These are phyloP conservation scores for Yamadazyma diospyri DNA, from an alignment of 1,139 yeast species.

Conservation along the genomic window DNA sequence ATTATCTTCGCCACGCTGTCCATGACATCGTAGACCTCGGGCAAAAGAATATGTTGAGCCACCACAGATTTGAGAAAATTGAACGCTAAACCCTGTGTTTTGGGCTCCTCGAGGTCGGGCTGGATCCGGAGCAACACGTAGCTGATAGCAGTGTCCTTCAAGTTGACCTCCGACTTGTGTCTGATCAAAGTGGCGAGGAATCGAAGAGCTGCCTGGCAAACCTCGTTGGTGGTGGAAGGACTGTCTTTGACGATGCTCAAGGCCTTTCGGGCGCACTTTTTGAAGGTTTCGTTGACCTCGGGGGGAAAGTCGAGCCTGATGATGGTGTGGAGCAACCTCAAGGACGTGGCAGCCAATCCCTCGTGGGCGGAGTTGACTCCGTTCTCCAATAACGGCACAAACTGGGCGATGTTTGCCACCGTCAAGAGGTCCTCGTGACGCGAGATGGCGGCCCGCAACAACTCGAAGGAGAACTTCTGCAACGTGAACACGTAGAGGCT, in stretches of 20 bases:
- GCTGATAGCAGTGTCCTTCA: slow-evolving; percentile 72
- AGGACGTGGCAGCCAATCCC: slow-evolving; percentile 64
- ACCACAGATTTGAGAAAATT: slow-evolving; percentile 76
- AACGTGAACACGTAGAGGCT: slow-evolving; percentile 53
- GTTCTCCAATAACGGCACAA: slow-evolving; percentile 66
- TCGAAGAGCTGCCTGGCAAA: slow-evolving; percentile 80
- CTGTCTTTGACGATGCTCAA: slow-evolving; percentile 68
- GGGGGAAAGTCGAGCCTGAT: slow-evolving; percentile 63
- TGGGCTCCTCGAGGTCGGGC: slow-evolving; percentile 91
- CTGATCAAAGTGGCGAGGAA: slow-evolving; percentile 72
- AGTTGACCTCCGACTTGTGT: slow-evolving; percentile 58
- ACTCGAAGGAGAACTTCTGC: slow-evolving; percentile 76
- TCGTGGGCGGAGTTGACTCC: slow-evolving; percentile 68
- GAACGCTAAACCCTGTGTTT: slow-evolving; percentile 84
- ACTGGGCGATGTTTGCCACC: slow-evolving; percentile 62
- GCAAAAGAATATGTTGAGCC: slow-evolving; percentile 68
- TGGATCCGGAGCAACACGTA: slow-evolving; percentile 71
- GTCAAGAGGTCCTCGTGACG: slow-evolving; percentile 57
- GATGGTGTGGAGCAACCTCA: slow-evolving; percentile 59
- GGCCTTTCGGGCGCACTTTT: slow-evolving; percentile 59
- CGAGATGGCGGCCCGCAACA: slow-evolving; percentile 67
- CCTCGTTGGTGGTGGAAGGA: slow-evolving; percentile 73
- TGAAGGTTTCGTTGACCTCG: slow-evolving; percentile 50
- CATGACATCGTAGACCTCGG: slow-evolving; percentile 89
- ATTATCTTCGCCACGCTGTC: slow-evolving; percentile 77